A percentile compares a stretch with the other conserved stretches of the same genome.
These are phyloP conservation scores for Lentinula edodes DNA, from an alignment of 768 basidiomycete species.

Conservation along the genomic window DNA sequence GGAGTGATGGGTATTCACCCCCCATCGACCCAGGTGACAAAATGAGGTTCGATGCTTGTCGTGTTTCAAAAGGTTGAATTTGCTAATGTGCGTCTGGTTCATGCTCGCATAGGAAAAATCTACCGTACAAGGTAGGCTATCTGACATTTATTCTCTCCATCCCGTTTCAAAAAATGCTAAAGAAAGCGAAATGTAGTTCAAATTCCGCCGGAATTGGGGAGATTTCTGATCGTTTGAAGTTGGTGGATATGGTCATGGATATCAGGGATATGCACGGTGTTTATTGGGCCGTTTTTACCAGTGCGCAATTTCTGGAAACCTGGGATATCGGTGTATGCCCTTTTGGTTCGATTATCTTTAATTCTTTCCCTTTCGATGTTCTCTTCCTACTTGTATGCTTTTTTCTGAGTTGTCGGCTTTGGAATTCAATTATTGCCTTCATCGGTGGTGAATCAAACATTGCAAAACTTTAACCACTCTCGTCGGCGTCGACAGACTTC, in stretches of 20 bases:
- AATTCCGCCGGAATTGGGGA: conserved; percentile 84
- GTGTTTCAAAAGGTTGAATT: neutral
- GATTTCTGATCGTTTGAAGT: conserved; percentile 54
- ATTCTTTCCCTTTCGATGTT: neutral
- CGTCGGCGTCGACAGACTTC: neutral
- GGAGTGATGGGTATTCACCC: conserved; percentile 63
- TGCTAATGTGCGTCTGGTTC: neutral
- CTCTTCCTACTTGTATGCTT: neutral
- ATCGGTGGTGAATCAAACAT: neutral
- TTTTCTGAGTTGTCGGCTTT: neutral
- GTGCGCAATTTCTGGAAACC: neutral
- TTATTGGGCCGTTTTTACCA: neutral
- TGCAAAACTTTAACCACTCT: neutral
- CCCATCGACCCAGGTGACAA: conserved; percentile 74
- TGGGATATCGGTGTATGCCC: neutral
- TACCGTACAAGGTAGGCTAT: conserved; percentile 78
- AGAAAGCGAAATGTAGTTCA: conserved; percentile 72
- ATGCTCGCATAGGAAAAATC: conserved; percentile 52
- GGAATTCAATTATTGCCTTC: neutral
- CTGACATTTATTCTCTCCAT: conserved; percentile 1
- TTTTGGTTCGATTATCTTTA: neutral
- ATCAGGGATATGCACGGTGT: neutral
- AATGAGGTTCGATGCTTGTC: conserved; percentile 48
- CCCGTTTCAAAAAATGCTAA: conserved; percentile 21
- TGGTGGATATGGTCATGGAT: neutral